phyloP scores from a whole-genome alignment of 176 grass and related monocot genomes.

The Phyllostachys edulis region DNA sequence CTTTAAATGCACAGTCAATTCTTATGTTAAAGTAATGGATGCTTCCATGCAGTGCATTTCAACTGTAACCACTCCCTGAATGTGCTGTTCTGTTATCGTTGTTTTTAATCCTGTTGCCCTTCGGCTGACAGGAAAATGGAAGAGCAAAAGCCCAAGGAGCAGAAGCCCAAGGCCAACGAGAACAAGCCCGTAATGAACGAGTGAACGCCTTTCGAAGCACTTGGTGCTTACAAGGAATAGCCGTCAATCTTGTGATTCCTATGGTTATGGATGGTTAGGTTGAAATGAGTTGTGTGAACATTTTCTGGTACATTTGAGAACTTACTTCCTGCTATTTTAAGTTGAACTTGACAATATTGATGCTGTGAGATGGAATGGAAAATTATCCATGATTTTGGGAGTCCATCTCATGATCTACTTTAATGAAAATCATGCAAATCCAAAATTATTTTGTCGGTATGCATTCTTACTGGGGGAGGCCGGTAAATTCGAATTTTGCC shows the following conservation, averaged over 20 bases:
- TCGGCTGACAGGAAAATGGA: slow-evolving; percentile 58
- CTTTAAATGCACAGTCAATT: too few relatives aligned
- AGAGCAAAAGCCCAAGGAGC: slow-evolving; percentile 82
- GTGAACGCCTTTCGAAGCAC: slow-evolving; percentile 25
- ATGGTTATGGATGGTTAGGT: slow-evolving; percentile 7
- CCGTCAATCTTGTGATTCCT: not conserved
- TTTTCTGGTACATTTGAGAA: not conserved
- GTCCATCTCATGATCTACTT: too few relatives aligned
- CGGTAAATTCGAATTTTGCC: too few relatives aligned
- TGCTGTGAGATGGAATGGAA: too few relatives aligned
- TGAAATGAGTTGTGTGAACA: not conserved
- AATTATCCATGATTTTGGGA: too few relatives aligned
- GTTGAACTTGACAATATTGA: not conserved
- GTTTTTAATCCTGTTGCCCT: not conserved
- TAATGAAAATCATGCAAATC: too few relatives aligned
- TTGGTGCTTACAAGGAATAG: not conserved
- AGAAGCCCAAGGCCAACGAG: slow-evolving; percentile 76
- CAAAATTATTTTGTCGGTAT: too few relatives aligned
- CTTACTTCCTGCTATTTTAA: not conserved
- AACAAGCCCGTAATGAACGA: slow-evolving; percentile 88
- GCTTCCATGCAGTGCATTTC: not conserved
- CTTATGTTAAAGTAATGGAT: too few relatives aligned
- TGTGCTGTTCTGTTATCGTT: not conserved
- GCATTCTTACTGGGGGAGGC: too few relatives aligned
- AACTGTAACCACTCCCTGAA: not conserved